Evolutionary conservation across 345 rosid species (phyloP).

Genomic region (Rhizophora apiculata): DNA sequence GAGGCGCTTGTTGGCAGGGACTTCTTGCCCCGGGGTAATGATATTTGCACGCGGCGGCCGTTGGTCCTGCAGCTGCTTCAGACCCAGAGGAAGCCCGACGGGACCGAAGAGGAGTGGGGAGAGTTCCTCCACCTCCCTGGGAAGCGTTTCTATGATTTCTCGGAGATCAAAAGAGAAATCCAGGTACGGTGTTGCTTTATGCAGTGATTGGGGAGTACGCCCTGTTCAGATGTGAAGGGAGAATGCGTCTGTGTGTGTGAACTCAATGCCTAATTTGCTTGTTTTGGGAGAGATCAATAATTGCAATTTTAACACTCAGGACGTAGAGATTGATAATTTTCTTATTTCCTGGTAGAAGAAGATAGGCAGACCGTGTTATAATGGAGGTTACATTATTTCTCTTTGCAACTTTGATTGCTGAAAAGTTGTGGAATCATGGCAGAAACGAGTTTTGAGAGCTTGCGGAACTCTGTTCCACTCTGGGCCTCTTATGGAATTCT

Average conservation of each 20-base stretch:
- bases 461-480: too few relatives aligned
- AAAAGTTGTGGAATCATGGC: too few relatives aligned
- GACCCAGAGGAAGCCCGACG: slow-evolving; percentile 58
- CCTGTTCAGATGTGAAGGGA: too few relatives aligned
- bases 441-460: too few relatives aligned
- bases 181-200: slow-evolving; percentile 39
- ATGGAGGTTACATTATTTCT: too few relatives aligned
- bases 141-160: slow-evolving; percentile 75
- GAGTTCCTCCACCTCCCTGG: slow-evolving; percentile 90
- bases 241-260: neutral
- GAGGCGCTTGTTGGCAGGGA: slow-evolving; percentile 97
- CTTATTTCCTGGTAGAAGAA: too few relatives aligned
- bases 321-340: too few relatives aligned
- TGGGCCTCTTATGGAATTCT: too few relatives aligned
- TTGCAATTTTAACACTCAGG: too few relatives aligned
- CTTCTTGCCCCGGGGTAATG: slow-evolving; percentile 87
- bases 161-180: slow-evolving; percentile 90
- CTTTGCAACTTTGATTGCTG: too few relatives aligned
- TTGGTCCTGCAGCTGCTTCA: slow-evolving; percentile 95
- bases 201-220: too few relatives aligned
- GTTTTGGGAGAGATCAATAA: neutral
- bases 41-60: slow-evolving; percentile 95
- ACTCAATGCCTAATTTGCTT: neutral
- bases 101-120: slow-evolving; percentile 83
- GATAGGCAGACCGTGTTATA: too few relatives aligned